phyloP scores from a whole-genome alignment of 768 basidiomycete genomes.

The Candolleomyces aberdarensis region DNA sequence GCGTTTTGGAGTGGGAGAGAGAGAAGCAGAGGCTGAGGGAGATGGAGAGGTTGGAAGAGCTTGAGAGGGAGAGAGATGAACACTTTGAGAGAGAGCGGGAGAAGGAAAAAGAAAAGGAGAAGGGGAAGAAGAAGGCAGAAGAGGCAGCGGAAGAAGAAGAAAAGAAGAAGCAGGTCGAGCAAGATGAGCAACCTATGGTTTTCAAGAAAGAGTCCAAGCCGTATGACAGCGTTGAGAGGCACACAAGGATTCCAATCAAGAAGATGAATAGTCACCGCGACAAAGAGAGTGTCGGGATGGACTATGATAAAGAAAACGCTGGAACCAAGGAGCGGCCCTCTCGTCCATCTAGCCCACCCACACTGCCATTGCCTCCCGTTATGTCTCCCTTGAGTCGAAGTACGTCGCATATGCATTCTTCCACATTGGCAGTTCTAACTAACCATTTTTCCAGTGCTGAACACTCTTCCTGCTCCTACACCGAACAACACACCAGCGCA shows the following conservation, averaged over 20 bases:
- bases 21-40: slow-evolving; percentile 68
- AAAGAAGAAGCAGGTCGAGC: background rate
- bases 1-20: slow-evolving; percentile 75
- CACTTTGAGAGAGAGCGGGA: slow-evolving; percentile 37
- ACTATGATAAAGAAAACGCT: slow-evolving; percentile 23
- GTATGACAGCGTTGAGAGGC: background rate
- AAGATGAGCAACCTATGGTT: background rate
- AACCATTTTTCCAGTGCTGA: slow-evolving; percentile 8
- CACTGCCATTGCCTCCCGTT: slow-evolving; percentile 24
- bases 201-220: background rate
- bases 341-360: slow-evolving; percentile 20
- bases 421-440: background rate
- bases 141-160: background rate
- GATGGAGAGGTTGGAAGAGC: slow-evolving; percentile 60
- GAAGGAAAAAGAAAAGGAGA: slow-evolving; percentile 15
- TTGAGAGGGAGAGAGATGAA: slow-evolving; percentile 47
- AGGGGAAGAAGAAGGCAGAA: slow-evolving; percentile 6
- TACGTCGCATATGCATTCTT: slow-evolving; percentile 8
- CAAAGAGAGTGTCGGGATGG: slow-evolving; percentile 15
- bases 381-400: slow-evolving; percentile 29
- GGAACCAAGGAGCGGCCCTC: background rate
- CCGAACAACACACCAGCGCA: slow-evolving; percentile 20
- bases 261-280: background rate
- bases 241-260: background rate
- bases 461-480: slow-evolving; percentile 7